These are phyloP conservation scores for Suillus americanus DNA, from an alignment of 768 basidiomycete species.

Conservation along the genomic window DNA sequence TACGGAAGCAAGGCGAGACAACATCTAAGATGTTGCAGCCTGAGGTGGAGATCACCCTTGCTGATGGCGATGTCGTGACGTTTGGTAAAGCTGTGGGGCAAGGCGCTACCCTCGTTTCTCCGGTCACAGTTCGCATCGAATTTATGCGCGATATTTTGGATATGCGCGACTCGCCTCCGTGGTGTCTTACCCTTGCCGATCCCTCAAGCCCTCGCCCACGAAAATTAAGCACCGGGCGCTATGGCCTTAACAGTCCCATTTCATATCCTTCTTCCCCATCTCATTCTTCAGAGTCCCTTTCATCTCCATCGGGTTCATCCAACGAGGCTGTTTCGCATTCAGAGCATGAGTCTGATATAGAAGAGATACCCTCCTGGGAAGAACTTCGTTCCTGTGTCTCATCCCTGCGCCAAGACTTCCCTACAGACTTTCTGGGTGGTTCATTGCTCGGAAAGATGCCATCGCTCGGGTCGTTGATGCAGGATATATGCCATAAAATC, in stretches of 20 bases:
- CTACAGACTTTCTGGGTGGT: conserved; percentile 9
- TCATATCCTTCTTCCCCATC: conserved; percentile 28
- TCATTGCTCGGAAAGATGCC: conserved; percentile 29
- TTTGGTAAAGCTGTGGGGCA: conserved; percentile 77
- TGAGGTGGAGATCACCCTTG: conserved; percentile 55
- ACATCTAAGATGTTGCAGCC: conserved; percentile 49
- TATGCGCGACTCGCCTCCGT: conserved; percentile 21
- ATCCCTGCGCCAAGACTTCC: conserved; percentile 15
- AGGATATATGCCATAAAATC: conserved; percentile 23
- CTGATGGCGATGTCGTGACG: conserved; percentile 69
- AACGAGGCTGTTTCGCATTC: conserved; percentile 30
- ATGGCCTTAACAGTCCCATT: conserved; percentile 49
- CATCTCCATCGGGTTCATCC: conserved; percentile 41
- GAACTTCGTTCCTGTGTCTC: conserved; percentile 16
- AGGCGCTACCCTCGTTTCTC: conserved; percentile 58
- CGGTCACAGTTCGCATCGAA: conserved; percentile 61
- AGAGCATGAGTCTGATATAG: conserved; percentile 52
- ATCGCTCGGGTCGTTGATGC: conserved; percentile 30
- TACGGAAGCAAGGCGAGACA: conserved; percentile 53
- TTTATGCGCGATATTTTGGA: conserved; percentile 33
- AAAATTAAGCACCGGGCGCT: conserved; percentile 55
- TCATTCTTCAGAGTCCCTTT: conserved; percentile 35
- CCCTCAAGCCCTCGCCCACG: conserved; percentile 32
- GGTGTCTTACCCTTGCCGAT: conserved; percentile 15
- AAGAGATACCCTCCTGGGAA: conserved; percentile 38